Evolutionary conservation across 1,139 yeast genomes (phyloP), one percentile per base, ranked within the genome.

Genomic region (Blastobotrys arbuscula): DNA sequence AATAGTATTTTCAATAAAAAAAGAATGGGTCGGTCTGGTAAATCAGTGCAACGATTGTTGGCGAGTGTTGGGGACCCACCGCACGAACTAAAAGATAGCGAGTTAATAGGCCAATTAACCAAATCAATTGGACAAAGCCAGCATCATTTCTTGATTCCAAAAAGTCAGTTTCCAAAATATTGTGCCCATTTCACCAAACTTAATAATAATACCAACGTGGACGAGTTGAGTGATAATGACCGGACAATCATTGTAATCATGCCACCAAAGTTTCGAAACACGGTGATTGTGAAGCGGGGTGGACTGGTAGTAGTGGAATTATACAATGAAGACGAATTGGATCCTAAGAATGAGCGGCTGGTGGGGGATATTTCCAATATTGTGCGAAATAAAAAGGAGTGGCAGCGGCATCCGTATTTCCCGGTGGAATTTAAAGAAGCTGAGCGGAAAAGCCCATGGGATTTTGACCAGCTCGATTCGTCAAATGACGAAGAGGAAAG

Each of bases 381-480:
- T 16, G 69, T 68, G 7, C 59, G 59, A 38, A 65, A 65, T 52
- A 59, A 59, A 34, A 58, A 62, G 38, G 62, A 60, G 16, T 69
- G 73, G 73, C 64, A 64, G 53, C 59, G 59, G 46, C 56, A 57
- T 53, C 59, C 63, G 4, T 69, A 66, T 50, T 69, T 70, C 69
- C 71, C 71, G 1, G 50, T 28, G 6, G 70, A 67, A 51, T 66
- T 55, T 52, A 55, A 57, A 35, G 60, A 53, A 38, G 38, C 7
- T 4, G 38, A 41, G 19, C 5, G 8, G 35, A 26, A 36, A 36
- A 41, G 15, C 37, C 38, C 42, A 30, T 39, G 20, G 21, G 50
- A 44, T n/a, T 23, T 40, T 16, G 50, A 39, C 13, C 26, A 45
- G 28, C 30, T 26, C n/a, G 36, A 33, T 18, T 24, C 31, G 3